Base-by-base conservation (phyloP, 208 protist genomes). In the Acanthamoeba healyi region DNA sequence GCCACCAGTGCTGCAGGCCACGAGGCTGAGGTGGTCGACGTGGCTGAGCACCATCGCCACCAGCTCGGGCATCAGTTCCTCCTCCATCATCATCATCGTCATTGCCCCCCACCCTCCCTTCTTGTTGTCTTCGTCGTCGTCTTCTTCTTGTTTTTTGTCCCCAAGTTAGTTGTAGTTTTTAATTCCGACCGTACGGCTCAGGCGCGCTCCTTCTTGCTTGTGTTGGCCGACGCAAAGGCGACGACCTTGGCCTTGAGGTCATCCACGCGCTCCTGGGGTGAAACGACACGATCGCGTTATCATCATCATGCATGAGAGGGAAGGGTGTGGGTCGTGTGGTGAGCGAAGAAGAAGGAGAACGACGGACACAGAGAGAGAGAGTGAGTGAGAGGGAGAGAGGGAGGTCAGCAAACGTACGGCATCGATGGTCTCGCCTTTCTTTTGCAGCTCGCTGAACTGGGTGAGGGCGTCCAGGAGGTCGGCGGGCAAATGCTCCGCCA, bases 361-460 rank as follows among this genome's bases (percentile, higher is more conserved):
- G 9, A 29, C 3, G 63, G n/a, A 32, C 7, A 19, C 1, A 17
- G 63, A 32, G n/a, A 9, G 10, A 29, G 63, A 32, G 63, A 54
- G 9, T 67, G 58, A 26, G n/a, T 24, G 29, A 19, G 3, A 19
- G 58, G 4, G 22, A 32, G 40, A 7, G 14, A 29, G 72, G 26
- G 42, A 56, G 24, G 40, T n/a, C n/a, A n/a, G n/a, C n/a, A n/a
- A n/a, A 32, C 22, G 36, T 82, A 82, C 74, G 26, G 36, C 40
- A 1, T 82, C 74, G 29, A 82, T 82, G 44, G 74, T 6, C 9
- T 82, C 74, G 44, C 42, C 74, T 24, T 82, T 82, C 74, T 82
- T 82, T 10, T 54, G 36, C 17, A 54, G 29, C 24, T 82, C 74
- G 22, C 40, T 9, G 9, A 82, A 56, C 42, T 82, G 74, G 40